Evolutionary conservation across 305 asterid species (phyloP).

Genomic region (Ilex paraguariensis): DNA sequence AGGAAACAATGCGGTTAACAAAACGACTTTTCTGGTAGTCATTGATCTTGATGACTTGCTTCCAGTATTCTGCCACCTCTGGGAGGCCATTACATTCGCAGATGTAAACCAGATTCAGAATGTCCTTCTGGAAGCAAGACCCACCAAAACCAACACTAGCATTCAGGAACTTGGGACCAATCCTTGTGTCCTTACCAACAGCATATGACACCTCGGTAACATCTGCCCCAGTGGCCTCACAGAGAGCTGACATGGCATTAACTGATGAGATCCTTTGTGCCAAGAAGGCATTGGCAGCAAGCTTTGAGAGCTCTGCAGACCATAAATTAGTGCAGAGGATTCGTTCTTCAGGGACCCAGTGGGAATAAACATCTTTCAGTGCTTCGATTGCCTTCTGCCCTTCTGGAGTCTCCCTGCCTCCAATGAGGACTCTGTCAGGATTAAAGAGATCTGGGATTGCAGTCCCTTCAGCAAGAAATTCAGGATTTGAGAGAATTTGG

Average conservation of each 20-base stretch:
- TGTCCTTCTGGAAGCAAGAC: constrained; percentile 94
- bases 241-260: constrained; percentile 91
- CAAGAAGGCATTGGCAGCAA: constrained; percentile 88
- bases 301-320: constrained; percentile 95
- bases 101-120: constrained; percentile 76
- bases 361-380: constrained; percentile 69
- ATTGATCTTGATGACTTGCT: constrained; percentile 90
- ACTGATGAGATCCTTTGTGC: constrained; percentile 90
- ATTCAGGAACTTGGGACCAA: constrained; percentile 77
- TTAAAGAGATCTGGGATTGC: constrained; percentile 76
- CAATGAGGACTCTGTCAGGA: constrained; percentile 85
- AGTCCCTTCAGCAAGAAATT: constrained; percentile 89
- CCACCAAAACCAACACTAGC: constrained; percentile 93
- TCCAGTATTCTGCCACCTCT: constrained; percentile 92
- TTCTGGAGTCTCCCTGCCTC: constrained; percentile 87
- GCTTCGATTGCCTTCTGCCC: constrained; percentile 72
- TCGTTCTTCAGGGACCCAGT: constrained; percentile 72
- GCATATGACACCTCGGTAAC: constrained; percentile 70
- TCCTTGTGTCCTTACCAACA: constrained; percentile 77
- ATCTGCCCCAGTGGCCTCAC: constrained; percentile 91
- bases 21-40: constrained; percentile 86
- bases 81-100: constrained; percentile 93
- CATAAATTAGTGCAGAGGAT: constrained; percentile 79
- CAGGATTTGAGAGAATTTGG: constrained; percentile 85
- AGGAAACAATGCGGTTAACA: constrained; percentile 71